A percentile compares a stretch with the other conserved stretches of the same genome.
Evolutionary conservation across 2,329 filamentous ascomycete genomes (phyloP).

Genomic region (Penicillium sclerotiorum): DNA sequence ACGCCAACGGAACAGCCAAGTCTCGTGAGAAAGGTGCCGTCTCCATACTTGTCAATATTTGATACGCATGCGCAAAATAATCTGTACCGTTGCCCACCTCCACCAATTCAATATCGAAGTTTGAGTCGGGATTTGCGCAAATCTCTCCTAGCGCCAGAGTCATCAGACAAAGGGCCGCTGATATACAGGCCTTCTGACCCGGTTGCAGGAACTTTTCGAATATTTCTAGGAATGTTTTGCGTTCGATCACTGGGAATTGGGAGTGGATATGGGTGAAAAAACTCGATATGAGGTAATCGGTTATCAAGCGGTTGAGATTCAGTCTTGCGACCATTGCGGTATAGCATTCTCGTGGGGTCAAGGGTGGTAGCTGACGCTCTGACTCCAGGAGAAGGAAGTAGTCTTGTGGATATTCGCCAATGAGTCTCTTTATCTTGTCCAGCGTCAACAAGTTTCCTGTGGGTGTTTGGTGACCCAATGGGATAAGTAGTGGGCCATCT

Average conservation of each 20-base stretch:
- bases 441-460: constrained; percentile 17
- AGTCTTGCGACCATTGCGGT: constrained; percentile 3
- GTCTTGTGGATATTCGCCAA: constrained; percentile 22
- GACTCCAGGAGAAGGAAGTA: constrained; percentile 19
- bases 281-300: constrained; percentile 10
- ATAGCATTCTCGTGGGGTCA: constrained; percentile 1
- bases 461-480: constrained; percentile 15
- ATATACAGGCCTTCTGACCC: constrained; percentile 9
- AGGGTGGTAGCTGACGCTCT: constrained; percentile 11
- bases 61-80: constrained; percentile 20
- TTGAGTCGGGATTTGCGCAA: constrained; percentile 5
- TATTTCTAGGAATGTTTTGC: constrained; percentile 2
- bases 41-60: constrained; percentile 7
- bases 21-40: constrained; percentile 9
- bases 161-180: constrained; percentile 15
- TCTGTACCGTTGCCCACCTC: constrained; percentile 12
- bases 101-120: constrained; percentile 14
- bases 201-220: constrained; percentile 14
- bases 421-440: constrained; percentile 14
- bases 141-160: constrained; percentile 18
- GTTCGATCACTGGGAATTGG: constrained; percentile 18
- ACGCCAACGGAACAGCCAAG: constrained; percentile 13
- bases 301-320: constrained; percentile 1
- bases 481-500: constrained; percentile 15
- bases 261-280: constrained; percentile 18